phyloP scores from a whole-genome alignment of 441 rosid species.

The Syzygium malaccense region DNA sequence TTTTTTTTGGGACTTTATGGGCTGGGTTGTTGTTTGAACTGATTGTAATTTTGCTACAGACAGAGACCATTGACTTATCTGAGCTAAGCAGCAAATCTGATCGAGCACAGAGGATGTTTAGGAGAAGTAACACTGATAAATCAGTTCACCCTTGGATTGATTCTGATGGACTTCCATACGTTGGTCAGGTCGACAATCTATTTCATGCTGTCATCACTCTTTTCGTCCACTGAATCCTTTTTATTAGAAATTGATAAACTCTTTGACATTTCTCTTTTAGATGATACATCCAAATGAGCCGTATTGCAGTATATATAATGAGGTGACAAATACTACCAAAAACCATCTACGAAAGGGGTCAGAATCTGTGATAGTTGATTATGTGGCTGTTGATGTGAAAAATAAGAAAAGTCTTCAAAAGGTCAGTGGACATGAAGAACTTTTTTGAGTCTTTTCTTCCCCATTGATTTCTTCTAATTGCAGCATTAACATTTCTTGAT shows the following conservation, averaged over 20 bases:
- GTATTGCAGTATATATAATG: slow-evolving; percentile 62
- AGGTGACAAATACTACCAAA: slow-evolving; percentile 31
- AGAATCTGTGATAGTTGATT: slow-evolving; percentile 72
- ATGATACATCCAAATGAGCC: slow-evolving; percentile 60
- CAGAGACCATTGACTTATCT: slow-evolving; percentile 78
- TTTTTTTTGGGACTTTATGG: background rate
- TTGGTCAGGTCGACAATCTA: slow-evolving; percentile 68
- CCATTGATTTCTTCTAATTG: background rate
- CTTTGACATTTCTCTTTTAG: slow-evolving; percentile 32
- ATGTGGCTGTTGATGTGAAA: slow-evolving; percentile 78
- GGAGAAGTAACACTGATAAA: slow-evolving; percentile 44
- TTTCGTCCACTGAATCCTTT: background rate
- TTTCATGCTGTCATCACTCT: background rate
- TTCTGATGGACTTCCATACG: slow-evolving; percentile 90
- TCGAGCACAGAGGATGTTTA: slow-evolving; percentile 38
- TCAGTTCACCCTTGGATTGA: slow-evolving; percentile 51
- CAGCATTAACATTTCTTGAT: background rate
- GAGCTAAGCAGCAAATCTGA: slow-evolving; percentile 47
- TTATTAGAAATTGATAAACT: background rate
- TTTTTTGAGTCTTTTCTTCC: background rate
- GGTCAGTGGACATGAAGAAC: slow-evolving; percentile 31
- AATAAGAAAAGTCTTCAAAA: slow-evolving; percentile 59
- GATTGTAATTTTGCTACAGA: slow-evolving; percentile 30
- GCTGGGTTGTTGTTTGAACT: background rate
- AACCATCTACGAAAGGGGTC: slow-evolving; percentile 52